Conservation (phyloP, 441 rosid species). For the Croton setiger region DNA sequence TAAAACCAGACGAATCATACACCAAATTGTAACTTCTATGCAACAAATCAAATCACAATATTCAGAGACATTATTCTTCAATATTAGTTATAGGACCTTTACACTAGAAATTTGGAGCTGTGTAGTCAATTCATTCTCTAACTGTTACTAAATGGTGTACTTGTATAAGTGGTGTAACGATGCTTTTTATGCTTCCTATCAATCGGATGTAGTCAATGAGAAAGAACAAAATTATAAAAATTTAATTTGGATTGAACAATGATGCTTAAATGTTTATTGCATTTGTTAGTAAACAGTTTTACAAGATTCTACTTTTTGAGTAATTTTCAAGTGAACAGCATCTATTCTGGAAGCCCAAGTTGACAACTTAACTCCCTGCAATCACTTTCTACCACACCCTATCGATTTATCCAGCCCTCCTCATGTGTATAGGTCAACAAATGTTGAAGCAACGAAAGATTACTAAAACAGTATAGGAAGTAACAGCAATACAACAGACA, state of each 20-base stretch:
- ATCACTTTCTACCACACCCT: background rate
- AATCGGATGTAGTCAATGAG: background rate
- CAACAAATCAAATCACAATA: background rate
- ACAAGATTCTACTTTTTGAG: background rate
- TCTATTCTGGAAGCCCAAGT: background rate
- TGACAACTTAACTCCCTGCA: background rate
- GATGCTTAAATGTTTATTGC: too few relatives aligned
- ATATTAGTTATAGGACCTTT: background rate
- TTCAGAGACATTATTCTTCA: background rate
- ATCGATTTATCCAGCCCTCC: background rate
- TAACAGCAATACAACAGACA: background rate
- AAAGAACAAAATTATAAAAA: background rate
- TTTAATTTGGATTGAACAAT: too few relatives aligned
- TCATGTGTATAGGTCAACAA: background rate
- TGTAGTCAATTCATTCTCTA: background rate
- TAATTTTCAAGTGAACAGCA: background rate
- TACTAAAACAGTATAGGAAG: background rate
- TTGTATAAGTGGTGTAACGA: background rate
- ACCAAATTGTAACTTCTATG: background rate
- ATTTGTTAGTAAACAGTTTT: background rate
- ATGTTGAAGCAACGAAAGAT: background rate
- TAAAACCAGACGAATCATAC: background rate
- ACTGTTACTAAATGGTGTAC: background rate
- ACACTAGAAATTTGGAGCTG: background rate
- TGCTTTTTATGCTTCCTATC: background rate